These are phyloP conservation scores for Oryza coarctata DNA, from an alignment of 176 grass and related monocot species.

Conservation along the genomic window DNA sequence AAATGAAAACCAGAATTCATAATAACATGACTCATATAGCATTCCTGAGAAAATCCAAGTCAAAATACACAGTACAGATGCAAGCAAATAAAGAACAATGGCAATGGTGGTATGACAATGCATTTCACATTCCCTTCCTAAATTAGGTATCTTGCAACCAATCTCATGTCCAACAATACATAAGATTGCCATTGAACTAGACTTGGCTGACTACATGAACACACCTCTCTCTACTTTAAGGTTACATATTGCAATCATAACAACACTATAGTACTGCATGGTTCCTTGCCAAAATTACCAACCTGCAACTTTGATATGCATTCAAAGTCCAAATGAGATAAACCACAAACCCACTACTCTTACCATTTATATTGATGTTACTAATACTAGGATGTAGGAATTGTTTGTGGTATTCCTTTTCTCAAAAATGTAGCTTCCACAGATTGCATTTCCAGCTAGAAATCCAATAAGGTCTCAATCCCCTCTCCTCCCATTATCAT, in stretches of 20 bases:
- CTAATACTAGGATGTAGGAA: not conserved
- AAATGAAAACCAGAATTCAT: conserved; percentile 17
- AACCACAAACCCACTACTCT: not conserved
- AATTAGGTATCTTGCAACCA: not conserved
- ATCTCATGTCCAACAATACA: not conserved
- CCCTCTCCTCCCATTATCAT: conserved; percentile 1
- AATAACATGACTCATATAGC: not conserved
- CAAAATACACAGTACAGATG: conserved; percentile 3
- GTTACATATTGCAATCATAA: not conserved
- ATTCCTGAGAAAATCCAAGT: not conserved
- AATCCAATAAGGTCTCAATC: not conserved
- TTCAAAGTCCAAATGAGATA: not conserved
- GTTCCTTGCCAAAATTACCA: not conserved
- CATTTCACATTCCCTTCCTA: conserved; percentile 1
- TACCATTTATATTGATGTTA: not conserved
- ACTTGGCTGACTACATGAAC: conserved; percentile 2
- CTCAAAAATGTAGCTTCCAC: not conserved
- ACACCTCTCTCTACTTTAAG: not conserved
- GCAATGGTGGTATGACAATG: not conserved
- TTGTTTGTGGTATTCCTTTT: not conserved
- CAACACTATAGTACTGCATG: not conserved
- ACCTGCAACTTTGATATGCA: not conserved
- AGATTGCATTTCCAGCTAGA: not conserved
- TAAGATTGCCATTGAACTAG: not conserved
- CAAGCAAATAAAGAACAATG: conserved; percentile 14